Conservation (phyloP, 192 early-diverging fungal species). For the Physocladia obscura region DNA sequence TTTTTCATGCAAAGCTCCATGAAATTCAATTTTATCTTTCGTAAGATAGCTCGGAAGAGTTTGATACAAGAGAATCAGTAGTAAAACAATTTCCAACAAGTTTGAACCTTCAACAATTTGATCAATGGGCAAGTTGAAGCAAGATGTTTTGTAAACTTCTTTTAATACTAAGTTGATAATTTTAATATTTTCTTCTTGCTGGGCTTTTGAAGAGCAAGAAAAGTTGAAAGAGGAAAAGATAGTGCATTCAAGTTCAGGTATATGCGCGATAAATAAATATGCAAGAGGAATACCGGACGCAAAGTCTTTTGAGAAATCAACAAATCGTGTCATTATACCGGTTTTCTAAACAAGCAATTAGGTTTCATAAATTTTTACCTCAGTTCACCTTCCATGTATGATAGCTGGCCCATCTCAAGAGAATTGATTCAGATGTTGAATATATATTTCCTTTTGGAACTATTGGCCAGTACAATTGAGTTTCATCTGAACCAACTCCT, state of each 20-base stretch:
- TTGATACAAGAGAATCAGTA: conserved; percentile 49
- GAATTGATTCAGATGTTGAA: conserved; percentile 35
- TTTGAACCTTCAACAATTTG: conserved; percentile 18
- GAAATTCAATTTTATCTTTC: conserved; percentile 39
- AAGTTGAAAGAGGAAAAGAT: conserved; percentile 30
- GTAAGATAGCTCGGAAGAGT: conserved; percentile 50
- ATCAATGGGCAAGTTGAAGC: background rate
- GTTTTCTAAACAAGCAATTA: conserved; percentile 27
- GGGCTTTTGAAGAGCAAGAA: conserved; percentile 6
- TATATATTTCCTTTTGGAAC: conserved; percentile 25
- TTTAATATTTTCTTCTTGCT: conserved; percentile 25
- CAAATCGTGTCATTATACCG: conserved; percentile 18
- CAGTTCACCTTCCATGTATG: conserved; percentile 46
- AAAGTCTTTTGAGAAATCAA: conserved; percentile 43
- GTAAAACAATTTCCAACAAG: conserved; percentile 35
- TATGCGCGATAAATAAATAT: conserved; percentile 36
- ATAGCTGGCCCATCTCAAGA: conserved; percentile 46
- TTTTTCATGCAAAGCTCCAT: conserved; percentile 42
- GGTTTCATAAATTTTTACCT: background rate
- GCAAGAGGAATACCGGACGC: conserved; percentile 29
- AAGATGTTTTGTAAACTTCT: conserved; percentile 37
- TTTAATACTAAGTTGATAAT: conserved; percentile 28
- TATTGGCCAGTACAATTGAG: conserved; percentile 37
- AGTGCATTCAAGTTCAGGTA: conserved; percentile 28
- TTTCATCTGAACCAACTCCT: conserved; percentile 38